A percentile compares a stretch with the other conserved stretches of the same genome.
phyloP scores from a whole-genome alignment of 768 basidiomycete genomes.

The Mycena belliarum region DNA sequence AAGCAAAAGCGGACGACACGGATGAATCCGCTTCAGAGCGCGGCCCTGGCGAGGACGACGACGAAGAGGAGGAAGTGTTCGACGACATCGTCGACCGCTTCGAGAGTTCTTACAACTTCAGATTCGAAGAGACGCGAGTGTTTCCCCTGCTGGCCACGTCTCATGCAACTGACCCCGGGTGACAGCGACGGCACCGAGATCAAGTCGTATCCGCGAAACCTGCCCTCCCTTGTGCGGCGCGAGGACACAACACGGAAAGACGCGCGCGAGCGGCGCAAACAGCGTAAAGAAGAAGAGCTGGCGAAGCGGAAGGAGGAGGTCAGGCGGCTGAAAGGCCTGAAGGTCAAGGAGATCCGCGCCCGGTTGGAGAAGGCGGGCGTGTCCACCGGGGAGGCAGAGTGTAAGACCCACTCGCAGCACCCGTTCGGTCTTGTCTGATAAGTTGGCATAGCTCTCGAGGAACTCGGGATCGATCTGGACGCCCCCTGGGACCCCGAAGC shows the following conservation, averaged over 20 bases:
- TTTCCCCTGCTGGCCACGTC: neutral
- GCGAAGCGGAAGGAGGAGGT: constrained; percentile 78
- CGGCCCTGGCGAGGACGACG: constrained; percentile 32
- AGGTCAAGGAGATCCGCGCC: constrained; percentile 76
- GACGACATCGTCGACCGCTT: constrained; percentile 91
- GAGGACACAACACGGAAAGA: constrained; percentile 80
- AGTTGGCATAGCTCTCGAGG: constrained; percentile 50
- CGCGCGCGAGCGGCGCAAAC: constrained; percentile 75
- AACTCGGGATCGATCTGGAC: constrained; percentile 70
- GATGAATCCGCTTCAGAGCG: constrained; percentile 27
- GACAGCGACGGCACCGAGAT: constrained; percentile 66
- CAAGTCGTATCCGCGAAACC: constrained; percentile 72
- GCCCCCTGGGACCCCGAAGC: constrained; percentile 89
- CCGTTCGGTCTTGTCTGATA: neutral
- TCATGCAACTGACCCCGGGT: neutral
- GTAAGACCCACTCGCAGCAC: constrained; percentile 20
- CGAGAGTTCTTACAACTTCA: constrained; percentile 96
- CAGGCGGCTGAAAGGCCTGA: constrained; percentile 77
- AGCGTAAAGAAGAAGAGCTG: constrained; percentile 79
- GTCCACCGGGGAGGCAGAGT: constrained; percentile 40
- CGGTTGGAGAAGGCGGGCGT: constrained; percentile 77
- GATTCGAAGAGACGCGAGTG: constrained; percentile 93
- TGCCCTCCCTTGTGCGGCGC: constrained; percentile 65
- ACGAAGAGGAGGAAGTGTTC: constrained; percentile 71
- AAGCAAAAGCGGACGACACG: constrained; percentile 32